Conservation (phyloP, 495 filamentous ascomycete genomes). For the Penicillium canescens region DNA sequence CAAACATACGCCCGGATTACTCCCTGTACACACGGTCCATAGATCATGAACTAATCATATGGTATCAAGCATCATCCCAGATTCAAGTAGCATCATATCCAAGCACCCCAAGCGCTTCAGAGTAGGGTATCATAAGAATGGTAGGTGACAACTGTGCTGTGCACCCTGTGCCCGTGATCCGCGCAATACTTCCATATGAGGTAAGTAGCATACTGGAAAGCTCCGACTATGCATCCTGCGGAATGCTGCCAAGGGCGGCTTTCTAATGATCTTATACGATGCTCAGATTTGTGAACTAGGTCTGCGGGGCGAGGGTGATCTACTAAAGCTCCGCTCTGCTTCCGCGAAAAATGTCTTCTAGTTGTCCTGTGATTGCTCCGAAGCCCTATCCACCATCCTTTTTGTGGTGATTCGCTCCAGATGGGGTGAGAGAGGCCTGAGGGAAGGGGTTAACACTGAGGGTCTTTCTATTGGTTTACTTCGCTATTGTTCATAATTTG, state of each 20-base stretch:
- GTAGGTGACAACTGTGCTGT: not conserved
- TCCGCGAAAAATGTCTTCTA: constrained; percentile 9
- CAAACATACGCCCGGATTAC: not conserved
- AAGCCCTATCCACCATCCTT: not conserved
- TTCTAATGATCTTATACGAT: constrained; percentile 8
- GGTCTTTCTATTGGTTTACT: not conserved
- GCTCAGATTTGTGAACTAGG: constrained; percentile 1
- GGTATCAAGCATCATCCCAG: not conserved
- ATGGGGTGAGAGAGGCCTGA: not conserved
- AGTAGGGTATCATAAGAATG: not conserved
- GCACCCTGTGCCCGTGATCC: constrained; percentile 13
- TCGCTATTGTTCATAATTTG: not conserved
- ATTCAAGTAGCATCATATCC: not conserved
- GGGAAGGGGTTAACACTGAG: constrained; percentile 3
- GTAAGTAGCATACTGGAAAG: constrained; percentile 28
- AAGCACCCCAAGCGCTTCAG: not conserved
- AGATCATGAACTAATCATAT: not conserved
- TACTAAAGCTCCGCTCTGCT: constrained; percentile 1
- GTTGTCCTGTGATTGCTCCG: not conserved
- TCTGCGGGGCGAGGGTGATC: constrained; percentile 1
- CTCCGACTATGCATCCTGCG: constrained; percentile 24
- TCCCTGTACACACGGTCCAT: not conserved
- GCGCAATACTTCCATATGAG: constrained; percentile 9
- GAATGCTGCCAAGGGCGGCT: constrained; percentile 24
- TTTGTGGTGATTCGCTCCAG: constrained; percentile 1